Evolutionary conservation across 2,329 filamentous ascomycete genomes (phyloP).

Genomic region (Apiospora phragmitis): DNA sequence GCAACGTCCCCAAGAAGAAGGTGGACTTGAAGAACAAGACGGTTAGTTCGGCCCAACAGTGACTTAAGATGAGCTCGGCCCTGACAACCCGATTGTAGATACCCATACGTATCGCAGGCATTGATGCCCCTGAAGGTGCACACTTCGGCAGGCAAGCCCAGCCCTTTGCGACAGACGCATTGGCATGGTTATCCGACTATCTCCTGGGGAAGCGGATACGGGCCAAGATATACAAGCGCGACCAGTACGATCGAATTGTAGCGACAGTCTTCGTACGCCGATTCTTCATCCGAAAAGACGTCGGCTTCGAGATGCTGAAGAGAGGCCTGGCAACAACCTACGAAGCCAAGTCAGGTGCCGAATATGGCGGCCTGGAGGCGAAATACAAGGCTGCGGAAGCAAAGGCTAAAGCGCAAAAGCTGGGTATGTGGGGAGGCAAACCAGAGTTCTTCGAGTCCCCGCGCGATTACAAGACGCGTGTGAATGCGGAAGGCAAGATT

Average conservation of each 20-base stretch:
- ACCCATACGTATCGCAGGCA: constrained; percentile 82
- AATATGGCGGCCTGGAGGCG: constrained; percentile 75
- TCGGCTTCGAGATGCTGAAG: constrained; percentile 88
- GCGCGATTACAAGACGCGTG: constrained; percentile 76
- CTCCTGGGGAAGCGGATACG: constrained; percentile 74
- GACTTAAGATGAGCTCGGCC: background rate
- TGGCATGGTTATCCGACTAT: constrained; percentile 76
- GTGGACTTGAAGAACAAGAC: constrained; percentile 75
- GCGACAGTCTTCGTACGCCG: constrained; percentile 78
- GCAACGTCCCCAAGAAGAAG: constrained; percentile 68
- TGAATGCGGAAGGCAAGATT: constrained; percentile 30
- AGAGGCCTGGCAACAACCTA: constrained; percentile 86
- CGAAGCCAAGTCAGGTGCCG: constrained; percentile 85
- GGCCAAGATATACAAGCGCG: constrained; percentile 77
- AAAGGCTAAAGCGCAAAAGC: constrained; percentile 62
- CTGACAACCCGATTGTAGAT: constrained; percentile 55
- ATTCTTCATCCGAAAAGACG: constrained; percentile 71
- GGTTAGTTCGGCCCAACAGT: constrained; percentile 48
- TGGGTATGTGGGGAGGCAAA: constrained; percentile 75
- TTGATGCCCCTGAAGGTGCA: constrained; percentile 90
- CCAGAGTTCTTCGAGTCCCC: constrained; percentile 74
- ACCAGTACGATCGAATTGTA: constrained; percentile 92
- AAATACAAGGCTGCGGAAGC: constrained; percentile 67
- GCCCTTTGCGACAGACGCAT: constrained; percentile 78
- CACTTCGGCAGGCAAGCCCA: constrained; percentile 91